Evolutionary conservation across 371 early-diverging fungal species (phyloP), one percentile per base, ranked within the genome.

Genomic region (Rhizopus sp.): DNA sequence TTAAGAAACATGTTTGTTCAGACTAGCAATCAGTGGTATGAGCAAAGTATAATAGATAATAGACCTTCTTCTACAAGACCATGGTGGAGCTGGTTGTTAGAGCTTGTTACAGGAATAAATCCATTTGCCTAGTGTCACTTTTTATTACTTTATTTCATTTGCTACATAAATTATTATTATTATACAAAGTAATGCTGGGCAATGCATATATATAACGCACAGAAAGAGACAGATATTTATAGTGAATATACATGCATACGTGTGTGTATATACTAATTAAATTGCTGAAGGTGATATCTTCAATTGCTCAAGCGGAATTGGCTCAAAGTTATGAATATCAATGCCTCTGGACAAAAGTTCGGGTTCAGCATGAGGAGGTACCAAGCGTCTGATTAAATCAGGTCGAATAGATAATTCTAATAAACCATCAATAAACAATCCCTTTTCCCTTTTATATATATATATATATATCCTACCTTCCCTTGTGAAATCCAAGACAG

Each of bases 401-500:
- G 78, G 77, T 57, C 81, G 69, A 59, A 83, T 80, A 9, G 78
- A 74, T 55, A 81, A 61, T 59, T 80, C 80, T 80, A 63, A 60
- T 9, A 3, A 51, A 15, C 13, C 6, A 31, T 16, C 16, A 34
- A 46, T 10, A 50, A 10, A 33, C n/a, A n/a, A 40, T 12, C 23
- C n/a, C n/a, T 42, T 29, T 41, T 53, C 46, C 10, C 38, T 51
- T 29, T 1, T 46, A 8, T 45, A 1, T 15, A 5, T n/a, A 34
- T n/a, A n/a, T n/a, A n/a, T 9, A 33, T 10, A 46, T 30, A 35
- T 33, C 67, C 66, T 76, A 90, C 92, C 91, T 66, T 88, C 76
- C 39, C 74, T 72, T 9, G 90, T 80, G 69, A 96, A 96, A 72
- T 96, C 89, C 72, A 96, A 92, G 50, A 96, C 85, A 60, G 86